Base-by-base conservation (phyloP, 2,329 filamentous ascomycete species). In the Coniochaeta ligniaria region DNA sequence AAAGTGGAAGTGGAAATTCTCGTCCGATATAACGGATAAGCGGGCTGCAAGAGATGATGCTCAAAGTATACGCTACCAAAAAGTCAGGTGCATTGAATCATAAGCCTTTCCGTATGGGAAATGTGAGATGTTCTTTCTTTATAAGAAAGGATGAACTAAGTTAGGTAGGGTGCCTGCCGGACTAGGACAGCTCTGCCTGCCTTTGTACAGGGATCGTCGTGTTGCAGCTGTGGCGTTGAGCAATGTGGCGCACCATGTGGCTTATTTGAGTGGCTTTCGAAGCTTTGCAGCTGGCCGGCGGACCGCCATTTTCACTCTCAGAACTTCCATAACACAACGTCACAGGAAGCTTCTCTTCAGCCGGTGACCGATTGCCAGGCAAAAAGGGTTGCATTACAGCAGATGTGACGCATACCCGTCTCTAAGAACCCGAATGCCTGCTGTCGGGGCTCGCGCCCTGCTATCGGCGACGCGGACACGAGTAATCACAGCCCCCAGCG, bases 381-480 rank as follows among this genome's bases (percentile, higher is more conserved):
- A 24, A 12, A 52, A 31, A 52, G 11, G 26, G 31, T 12, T 52
- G 47, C 47, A 52, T 52, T 24, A 52, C 47, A 52, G 47, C 47
- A 24, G 5, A 52, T 52, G 47, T 52, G 47, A 52, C 22, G 47
- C 47, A 52, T 52, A 52, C 6, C 26, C 47, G 22, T 31, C 26
- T 52, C 20, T 22, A n/a, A 14, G 47, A 52, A 31, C 47, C 26
- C 60, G 61, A 56, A 69, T 69, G 67, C 65, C 64, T 65, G 36
- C 63, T 59, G 63, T 66, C 59, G 61, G 66, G 64, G 66, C 66
- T 54, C 65, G 66, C 59, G 67, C 66, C 62, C 66, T 69, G 61
- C 61, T 67, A 60, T 66, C 64, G 62, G 66, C 65, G 62, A 61
- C 60, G 62, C 36, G 58, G 52, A 45, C 58, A 24, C 47, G 58